phyloP scores from a whole-genome alignment of 768 basidiomycete genomes.

The Grammothele lineata region DNA sequence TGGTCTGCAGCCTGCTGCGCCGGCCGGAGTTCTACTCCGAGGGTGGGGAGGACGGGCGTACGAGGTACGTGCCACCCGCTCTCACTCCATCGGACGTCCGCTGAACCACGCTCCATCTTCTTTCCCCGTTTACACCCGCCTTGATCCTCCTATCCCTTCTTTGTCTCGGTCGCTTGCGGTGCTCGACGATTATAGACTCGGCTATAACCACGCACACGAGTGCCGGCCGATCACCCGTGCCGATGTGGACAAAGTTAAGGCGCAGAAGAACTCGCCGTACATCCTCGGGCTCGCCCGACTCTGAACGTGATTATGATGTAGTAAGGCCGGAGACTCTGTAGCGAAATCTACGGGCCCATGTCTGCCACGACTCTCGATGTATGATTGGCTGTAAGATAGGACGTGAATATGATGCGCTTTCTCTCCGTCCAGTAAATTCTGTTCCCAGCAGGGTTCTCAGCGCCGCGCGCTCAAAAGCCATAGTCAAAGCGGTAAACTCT shows the following conservation, averaged over 20 bases:
- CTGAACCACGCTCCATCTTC: background rate
- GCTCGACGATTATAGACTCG: conserved; percentile 43
- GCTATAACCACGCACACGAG: conserved; percentile 77
- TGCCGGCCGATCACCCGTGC: conserved; percentile 54
- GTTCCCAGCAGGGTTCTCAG: no score
- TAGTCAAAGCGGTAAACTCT: no score
- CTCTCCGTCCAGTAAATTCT: no score
- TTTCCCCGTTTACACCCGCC: no score
- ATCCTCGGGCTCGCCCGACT: conserved; percentile 38
- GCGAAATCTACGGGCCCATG: no score
- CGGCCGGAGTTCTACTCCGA: conserved; percentile 72
- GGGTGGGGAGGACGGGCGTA: conserved; percentile 63
- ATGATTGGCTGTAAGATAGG: no score
- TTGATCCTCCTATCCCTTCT: no score
- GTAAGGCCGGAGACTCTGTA: no score
- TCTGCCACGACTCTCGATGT: no score
- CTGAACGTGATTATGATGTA: no score
- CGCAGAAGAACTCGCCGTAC: conserved; percentile 50
- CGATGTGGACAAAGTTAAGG: conserved; percentile 76
- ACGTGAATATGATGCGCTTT: no score
- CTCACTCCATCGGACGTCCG: background rate
- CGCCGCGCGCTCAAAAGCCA: no score
- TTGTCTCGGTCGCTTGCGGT: background rate
- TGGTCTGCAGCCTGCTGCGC: conserved; percentile 69
- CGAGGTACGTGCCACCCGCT: conserved; percentile 45